Evolutionary conservation across 1,284 basidiomycete species (phyloP).

Genomic region (Ustilago shanxiensis): DNA sequence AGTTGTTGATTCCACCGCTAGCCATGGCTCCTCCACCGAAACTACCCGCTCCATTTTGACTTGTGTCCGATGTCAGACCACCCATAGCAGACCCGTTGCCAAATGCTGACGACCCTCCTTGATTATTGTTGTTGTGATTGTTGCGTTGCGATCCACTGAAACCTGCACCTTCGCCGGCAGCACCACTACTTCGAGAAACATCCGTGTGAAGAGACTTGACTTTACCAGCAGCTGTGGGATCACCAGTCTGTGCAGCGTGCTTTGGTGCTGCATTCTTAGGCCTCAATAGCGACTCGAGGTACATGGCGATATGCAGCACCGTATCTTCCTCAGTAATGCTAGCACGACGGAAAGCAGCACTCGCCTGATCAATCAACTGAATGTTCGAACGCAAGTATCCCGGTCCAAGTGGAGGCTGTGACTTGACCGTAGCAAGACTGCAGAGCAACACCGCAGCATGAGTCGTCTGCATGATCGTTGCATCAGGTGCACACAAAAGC

Average conservation of each 20-base stretch:
- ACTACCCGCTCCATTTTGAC: background rate
- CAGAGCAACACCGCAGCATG: constrained; percentile 52
- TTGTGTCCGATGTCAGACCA: background rate
- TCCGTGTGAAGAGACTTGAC: background rate
- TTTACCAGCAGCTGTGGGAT: background rate
- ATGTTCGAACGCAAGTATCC: constrained; percentile 49
- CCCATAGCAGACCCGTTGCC: background rate
- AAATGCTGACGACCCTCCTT: background rate
- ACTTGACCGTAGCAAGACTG: constrained; percentile 45
- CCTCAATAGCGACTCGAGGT: constrained; percentile 44
- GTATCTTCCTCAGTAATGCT: constrained; percentile 49
- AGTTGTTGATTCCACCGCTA: constrained; percentile 6
- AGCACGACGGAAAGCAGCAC: constrained; percentile 40
- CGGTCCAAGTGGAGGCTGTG: constrained; percentile 41
- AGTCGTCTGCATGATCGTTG: constrained; percentile 41
- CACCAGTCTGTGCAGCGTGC: background rate
- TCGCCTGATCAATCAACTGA: constrained; percentile 45
- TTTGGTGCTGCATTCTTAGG: constrained; percentile 38
- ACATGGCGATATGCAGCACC: constrained; percentile 42
- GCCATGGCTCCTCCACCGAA: background rate
- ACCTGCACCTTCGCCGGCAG: background rate
- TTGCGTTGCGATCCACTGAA: background rate
- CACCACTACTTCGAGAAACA: background rate
- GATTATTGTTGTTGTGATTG: background rate
- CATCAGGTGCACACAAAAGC: constrained; percentile 40